Evolutionary conservation across 768 basidiomycete species (phyloP), one percentile per base, ranked within the genome.

Genomic region (Boletus reticulatus): DNA sequence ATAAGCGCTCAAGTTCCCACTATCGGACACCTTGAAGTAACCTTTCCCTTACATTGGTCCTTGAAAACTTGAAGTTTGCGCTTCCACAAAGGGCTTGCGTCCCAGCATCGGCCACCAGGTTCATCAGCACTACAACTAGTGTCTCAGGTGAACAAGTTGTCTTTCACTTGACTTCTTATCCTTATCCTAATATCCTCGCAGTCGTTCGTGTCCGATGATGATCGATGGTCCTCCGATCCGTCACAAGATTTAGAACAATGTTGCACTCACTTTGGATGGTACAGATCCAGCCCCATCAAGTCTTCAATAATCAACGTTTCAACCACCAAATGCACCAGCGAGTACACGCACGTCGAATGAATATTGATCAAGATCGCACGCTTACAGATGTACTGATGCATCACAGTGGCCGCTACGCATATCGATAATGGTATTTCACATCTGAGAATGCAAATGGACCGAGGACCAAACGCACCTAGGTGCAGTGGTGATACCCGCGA

Each of bases 121-220:
- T 77, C 53, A 48, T 68, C 43, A 55, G 49, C 17, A 50, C 65
- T 20, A 16, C 20, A 0, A 1, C 36, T 31, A 46, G 38, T 11
- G 24, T 52, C 24, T 55, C 69, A 56, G 58, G 67, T 65, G 44
- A 43, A 58, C 39, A 6, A 19, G 52, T 16, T 44, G 22, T 16
- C 44, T 19, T 37, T 24, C 7, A 16, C 4, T 43, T 27, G 43
- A 3, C 13, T 19, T 19, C 11, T 14, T 6, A 14, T 27, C 10
- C 16, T 38, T 19, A 17, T 31, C 17, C 8, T 45, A 20, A 4
- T 19, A 17, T 31, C 17, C 8, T 45, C 20, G 6, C 47, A 78
- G 80, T 70, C 11, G 62, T 81, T 34, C 77, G 81, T 27, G 61
- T 82, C 20, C 73, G n/a, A n/a, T n/a, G n/a, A n/a, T n/a, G 77